phyloP scores from a whole-genome alignment of 2,329 filamentous ascomycete species.

The Grosmannia huntii region DNA sequence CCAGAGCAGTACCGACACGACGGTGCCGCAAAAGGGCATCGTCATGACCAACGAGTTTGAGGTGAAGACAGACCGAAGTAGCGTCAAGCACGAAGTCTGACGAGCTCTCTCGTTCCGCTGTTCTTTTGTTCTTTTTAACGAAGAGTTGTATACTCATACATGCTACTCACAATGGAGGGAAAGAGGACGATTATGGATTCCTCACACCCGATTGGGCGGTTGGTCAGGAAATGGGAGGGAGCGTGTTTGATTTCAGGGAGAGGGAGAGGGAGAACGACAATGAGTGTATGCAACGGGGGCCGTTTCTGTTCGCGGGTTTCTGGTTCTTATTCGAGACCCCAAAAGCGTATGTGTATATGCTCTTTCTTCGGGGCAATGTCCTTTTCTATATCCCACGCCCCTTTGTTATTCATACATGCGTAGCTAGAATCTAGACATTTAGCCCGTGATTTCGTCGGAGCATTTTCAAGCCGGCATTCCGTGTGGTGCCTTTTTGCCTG shows the following conservation, averaged over 20 bases:
- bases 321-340: not conserved
- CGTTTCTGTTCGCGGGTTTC: not conserved
- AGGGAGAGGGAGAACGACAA: too few species aligned
- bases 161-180: too few species aligned
- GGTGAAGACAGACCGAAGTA: constrained; percentile 22
- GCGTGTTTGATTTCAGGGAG: too few species aligned
- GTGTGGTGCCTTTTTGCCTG: not conserved
- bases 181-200: too few species aligned
- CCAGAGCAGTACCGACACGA: constrained; percentile 4
- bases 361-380: not conserved
- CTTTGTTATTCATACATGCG: not conserved
- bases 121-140: too few species aligned
- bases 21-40: constrained; percentile 18
- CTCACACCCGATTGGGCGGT: too few species aligned
- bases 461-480: too few species aligned
- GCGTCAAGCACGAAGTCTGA: constrained; percentile 39
- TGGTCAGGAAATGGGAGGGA: too few species aligned
- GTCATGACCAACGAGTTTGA: constrained; percentile 29
- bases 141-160: too few species aligned
- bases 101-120: constrained; percentile 16
- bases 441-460: not conserved
- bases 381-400: not conserved
- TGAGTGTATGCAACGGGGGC: not conserved
- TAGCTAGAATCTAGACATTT: not conserved
- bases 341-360: not conserved